Percentiles rank a stretch among this genome's conserved stretches.
Evolutionary conservation across 2,329 filamentous ascomycete species (phyloP).

Genomic region (Alternaria sp.): DNA sequence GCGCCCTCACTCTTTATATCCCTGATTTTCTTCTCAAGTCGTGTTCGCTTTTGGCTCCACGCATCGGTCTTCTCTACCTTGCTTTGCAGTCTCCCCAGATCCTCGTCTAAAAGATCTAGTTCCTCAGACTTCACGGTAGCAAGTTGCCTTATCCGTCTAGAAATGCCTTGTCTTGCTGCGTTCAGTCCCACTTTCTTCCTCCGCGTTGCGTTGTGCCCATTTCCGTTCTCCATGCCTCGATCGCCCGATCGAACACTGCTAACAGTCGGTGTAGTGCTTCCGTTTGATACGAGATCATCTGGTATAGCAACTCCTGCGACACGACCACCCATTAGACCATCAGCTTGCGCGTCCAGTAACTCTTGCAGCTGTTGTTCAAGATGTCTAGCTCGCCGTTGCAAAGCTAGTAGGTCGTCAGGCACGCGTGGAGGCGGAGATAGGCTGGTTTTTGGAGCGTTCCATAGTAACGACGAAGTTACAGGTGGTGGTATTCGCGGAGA

Average conservation of each 20-base stretch:
- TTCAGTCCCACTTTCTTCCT: conserved; percentile 67
- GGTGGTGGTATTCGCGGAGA: conserved; percentile 48
- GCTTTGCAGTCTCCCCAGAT: conserved; percentile 64
- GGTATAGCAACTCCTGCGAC: conserved; percentile 42
- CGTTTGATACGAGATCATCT: conserved; percentile 59
- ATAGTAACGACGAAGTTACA: conserved; percentile 46
- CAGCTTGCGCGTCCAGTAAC: conserved; percentile 68
- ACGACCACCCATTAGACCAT: conserved; percentile 63
- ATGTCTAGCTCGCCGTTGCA: conserved; percentile 62
- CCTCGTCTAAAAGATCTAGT: conserved; percentile 65
- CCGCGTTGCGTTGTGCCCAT: conserved; percentile 29
- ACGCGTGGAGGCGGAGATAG: conserved; percentile 41
- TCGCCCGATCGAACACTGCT: conserved; percentile 51
- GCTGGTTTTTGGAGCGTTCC: conserved; percentile 38
- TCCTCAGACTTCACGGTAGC: conserved; percentile 74
- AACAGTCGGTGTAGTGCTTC: conserved; percentile 60
- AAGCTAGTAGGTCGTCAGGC: conserved; percentile 56
- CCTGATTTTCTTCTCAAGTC: conserved; percentile 64
- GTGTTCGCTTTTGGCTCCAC: conserved; percentile 66
- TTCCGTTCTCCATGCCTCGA: conserved; percentile 31
- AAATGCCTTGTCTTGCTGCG: conserved; percentile 70
- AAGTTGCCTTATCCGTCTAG: conserved; percentile 69
- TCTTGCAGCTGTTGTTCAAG: conserved; percentile 66
- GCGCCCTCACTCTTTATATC: conserved; percentile 65
- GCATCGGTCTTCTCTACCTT: conserved; percentile 67